These are phyloP conservation scores for Saccharomyces hybrid DNA, from an alignment of 1,139 yeast species.

Conservation along the genomic window DNA sequence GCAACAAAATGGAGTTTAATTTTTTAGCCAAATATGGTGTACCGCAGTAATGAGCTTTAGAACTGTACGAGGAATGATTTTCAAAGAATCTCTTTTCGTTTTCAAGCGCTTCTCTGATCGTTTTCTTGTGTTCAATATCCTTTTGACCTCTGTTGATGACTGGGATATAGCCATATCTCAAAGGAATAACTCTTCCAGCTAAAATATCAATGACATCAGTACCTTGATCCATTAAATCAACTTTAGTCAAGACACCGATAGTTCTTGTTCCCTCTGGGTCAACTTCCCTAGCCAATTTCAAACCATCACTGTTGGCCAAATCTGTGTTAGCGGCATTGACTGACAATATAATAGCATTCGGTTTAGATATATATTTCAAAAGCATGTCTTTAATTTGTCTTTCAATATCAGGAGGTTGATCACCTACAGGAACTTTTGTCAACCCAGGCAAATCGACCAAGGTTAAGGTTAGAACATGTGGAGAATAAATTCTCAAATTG, in stretches of 20 bases:
- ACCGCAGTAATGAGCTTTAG: slow-evolving; percentile 89
- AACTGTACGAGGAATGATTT: slow-evolving; percentile 65
- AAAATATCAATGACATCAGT: slow-evolving; percentile 96
- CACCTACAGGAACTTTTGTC: slow-evolving; percentile 99
- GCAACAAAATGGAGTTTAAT: slow-evolving; percentile 79
- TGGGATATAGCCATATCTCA: slow-evolving; percentile 93
- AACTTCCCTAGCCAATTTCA: slow-evolving; percentile 92
- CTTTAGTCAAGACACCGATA: slow-evolving; percentile 93
- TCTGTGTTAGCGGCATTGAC: slow-evolving; percentile 97
- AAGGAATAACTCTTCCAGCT: slow-evolving; percentile 92
- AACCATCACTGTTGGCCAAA: slow-evolving; percentile 94
- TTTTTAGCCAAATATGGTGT: slow-evolving; percentile 94
- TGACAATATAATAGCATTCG: slow-evolving; percentile 89
- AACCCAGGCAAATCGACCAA: slow-evolving; percentile 96
- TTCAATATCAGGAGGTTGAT: slow-evolving; percentile 96
- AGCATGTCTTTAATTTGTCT: slow-evolving; percentile 91
- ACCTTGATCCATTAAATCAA: slow-evolving; percentile 96
- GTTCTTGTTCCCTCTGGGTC: slow-evolving; percentile 97
- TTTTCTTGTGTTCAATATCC: slow-evolving; percentile 80
- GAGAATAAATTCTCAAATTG: slow-evolving; percentile 88
- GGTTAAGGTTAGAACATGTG: slow-evolving; percentile 90
- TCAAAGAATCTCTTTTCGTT: slow-evolving; percentile 77
- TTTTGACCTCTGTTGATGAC: slow-evolving; percentile 97
- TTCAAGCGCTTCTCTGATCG: slow-evolving; percentile 78
- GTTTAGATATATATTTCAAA: slow-evolving; percentile 86